Evolutionary conservation across 139 green algal species (phyloP), one percentile per base, ranked within the genome.

Genomic region (Ettlia oleoabundans): DNA sequence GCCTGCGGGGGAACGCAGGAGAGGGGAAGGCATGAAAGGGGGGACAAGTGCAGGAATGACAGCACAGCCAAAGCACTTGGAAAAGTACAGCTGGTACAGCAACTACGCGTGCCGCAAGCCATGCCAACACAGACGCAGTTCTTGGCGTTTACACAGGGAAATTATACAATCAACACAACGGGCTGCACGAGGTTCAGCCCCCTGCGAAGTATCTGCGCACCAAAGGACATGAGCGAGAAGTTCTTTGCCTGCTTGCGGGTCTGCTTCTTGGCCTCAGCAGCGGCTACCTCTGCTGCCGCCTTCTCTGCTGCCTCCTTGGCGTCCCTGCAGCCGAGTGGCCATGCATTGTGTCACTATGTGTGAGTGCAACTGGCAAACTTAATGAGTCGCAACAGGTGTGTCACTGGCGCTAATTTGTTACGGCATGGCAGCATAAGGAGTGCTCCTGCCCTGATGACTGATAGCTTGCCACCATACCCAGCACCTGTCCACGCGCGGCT

Each of bases 171-270:
- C n/a, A n/a, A n/a, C n/a, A n/a, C n/a, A n/a, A n/a, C n/a, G n/a
- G n/a, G n/a, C n/a, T n/a, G n/a, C n/a, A n/a, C n/a, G n/a, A n/a
- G n/a, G n/a, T n/a, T n/a, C n/a, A n/a, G n/a, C n/a, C n/a, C n/a
- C n/a, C n/a, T n/a, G 61, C 18, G 24, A 9, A 67, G 24, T 35
- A 67, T 18, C 61, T 62, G 6, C 40, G 91, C 92, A 38, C 92
- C 95, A 86, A 98, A 98, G 0, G 93, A 97, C 76, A 98, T 92
- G 53, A 98, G 89, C 26, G 86, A 86, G 42, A 95, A 82, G 84
- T 96, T 96, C 87, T 94, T 95, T 83, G 66, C 85, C 74, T 32
- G 80, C 84, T 76, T 87, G 72, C 78, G 80, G 9, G 24, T 75
- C 35, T n/a, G 40, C 78, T 89, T 89, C 78, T 84, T 87, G 61